Base-by-base conservation (phyloP, 345 rosid genomes). In the Hypericum androsaemum region DNA sequence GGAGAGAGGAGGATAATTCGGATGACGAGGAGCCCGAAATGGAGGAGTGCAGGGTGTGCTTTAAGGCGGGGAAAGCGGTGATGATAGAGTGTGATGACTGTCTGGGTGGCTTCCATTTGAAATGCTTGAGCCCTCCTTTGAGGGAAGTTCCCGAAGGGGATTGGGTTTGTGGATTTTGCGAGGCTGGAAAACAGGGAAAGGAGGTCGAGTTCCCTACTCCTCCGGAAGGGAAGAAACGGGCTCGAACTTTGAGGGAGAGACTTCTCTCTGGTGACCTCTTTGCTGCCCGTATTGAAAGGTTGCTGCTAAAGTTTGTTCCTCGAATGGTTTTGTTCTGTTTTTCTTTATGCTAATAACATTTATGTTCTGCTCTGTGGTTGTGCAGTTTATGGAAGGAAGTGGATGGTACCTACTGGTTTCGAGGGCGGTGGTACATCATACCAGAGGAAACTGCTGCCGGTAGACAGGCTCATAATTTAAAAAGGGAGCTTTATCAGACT, bases 11-110 rank as follows among this genome's bases (percentile, higher is more conserved):
- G 2, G 66, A 69, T 3, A 68, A 67, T 66, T 79, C 89, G 5
- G 94, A 82, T 7, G 78, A 75, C 7, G 88, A 81, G 71, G 81
- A 73, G 0, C 85, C 85, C 0, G 88, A 83, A 47, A 53, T 60
- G 41, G 98, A 88, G 74, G 96, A 92, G 51, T 92, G 98, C 48
- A 60, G 76, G 66, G 57, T 92, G 44, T 92, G 98, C 61, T 85
- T 83, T 59, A 77, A 68, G 62, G 64, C 76, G 39, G 86, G 84
- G 64, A 74, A 63, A 17, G 54, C 55, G 0, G 60, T 80, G n/a
- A 85, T 92, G 98, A 66, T 92, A 6, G 96, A 92, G 43, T 92
- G 98, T 12, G 96, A 92, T 48, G 80, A 81, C 65, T 88, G 98
- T 53, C 73, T 92, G 36, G 84, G 89, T 51, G 95, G 96, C 12